A percentile compares a stretch with the other conserved stretches of the same genome.
phyloP scores from a whole-genome alignment of 495 filamentous ascomycete genomes.

The Podospora appendiculata region DNA sequence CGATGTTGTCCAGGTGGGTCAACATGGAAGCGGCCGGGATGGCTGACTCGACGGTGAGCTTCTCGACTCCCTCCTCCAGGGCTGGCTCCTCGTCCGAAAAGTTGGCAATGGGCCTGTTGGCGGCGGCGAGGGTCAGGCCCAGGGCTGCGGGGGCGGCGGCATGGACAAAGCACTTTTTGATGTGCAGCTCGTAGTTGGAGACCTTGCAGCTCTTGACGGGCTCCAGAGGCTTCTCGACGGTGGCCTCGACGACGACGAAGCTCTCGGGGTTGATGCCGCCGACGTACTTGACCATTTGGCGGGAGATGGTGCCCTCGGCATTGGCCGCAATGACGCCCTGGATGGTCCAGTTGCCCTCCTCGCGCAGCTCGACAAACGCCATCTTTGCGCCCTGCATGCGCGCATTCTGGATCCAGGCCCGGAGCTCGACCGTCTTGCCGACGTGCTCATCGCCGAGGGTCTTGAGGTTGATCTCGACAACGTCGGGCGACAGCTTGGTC shows the following conservation, averaged over 20 bases:
- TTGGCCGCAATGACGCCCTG: slow-evolving; percentile 59
- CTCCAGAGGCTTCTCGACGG: slow-evolving; percentile 72
- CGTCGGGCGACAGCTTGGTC: slow-evolving; percentile 22
- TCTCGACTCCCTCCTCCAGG: slow-evolving; percentile 52
- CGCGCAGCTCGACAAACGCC: slow-evolving; percentile 81
- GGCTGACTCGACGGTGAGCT: slow-evolving; percentile 40
- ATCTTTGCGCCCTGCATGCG: slow-evolving; percentile 86
- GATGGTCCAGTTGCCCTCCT: slow-evolving; percentile 51
- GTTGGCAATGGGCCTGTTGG: slow-evolving; percentile 57
- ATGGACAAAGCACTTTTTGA: slow-evolving; percentile 70
- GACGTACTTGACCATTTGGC: slow-evolving; percentile 93
- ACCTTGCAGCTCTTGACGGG: slow-evolving; percentile 76
- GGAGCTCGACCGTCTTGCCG: slow-evolving; percentile 69
- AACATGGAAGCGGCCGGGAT: slow-evolving; percentile 62
- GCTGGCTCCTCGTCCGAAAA: slow-evolving; percentile 57
- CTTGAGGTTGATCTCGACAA: slow-evolving; percentile 39
- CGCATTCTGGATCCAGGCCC: slow-evolving; percentile 80
- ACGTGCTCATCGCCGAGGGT: slow-evolving; percentile 51
- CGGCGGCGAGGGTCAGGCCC: slow-evolving; percentile 62
- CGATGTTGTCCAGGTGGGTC: slow-evolving; percentile 80
- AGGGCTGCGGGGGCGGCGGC: slow-evolving; percentile 52
- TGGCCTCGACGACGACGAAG: slow-evolving; percentile 73
- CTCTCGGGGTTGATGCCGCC: slow-evolving; percentile 72
- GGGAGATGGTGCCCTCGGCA: slow-evolving; percentile 47
- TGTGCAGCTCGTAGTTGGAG: slow-evolving; percentile 72